Base-by-base conservation (phyloP, 441 rosid species). In the Pelargonium fulgidum region DNA sequence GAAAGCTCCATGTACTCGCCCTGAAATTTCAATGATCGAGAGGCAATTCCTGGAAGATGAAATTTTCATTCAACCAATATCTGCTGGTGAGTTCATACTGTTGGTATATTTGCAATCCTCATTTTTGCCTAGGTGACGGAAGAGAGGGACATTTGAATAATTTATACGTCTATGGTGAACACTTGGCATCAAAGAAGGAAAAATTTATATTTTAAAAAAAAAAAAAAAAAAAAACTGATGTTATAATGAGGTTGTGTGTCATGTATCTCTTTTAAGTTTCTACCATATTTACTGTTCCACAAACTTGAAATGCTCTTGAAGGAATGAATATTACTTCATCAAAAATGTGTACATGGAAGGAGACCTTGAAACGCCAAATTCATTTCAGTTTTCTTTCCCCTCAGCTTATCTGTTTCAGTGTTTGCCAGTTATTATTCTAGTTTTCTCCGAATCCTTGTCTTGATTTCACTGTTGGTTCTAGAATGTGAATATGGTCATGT, bases 1-100 rank as follows among this genome's bases (percentile, higher is more conserved):
- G 82, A 95, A 95, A 77, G 98, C 99, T 16, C 99, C 99, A 67
- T 95, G 99, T 80, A 95, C 98, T 68, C 76, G 80, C 70, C 73
- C 90, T 66, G 99, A 95, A 82, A 91, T 92, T 80, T 72, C 85
- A 75, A 86, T 84, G 86, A 86, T 95, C 75, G 89, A 83, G 80
- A 86, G 96, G 71, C 96, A 84, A 73, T 87, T 83, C 76, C 74
- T 87, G 76, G 96, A 84, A 80, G 92, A 85, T 69, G 89, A 81
- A 66, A 85, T 89, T 59, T 95, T 89, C 66, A 69, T 71, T 62
- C 91, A 85, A 79, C 81, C 90, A 10, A 68, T 85, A 75, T 81
- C 85, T 70, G 83, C 91, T 24, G 98, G 99, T 95, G 79, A 84
- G 92, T 81, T 76, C 59, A 24, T 73, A 66, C 14, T 62, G 70